Evolutionary conservation across 345 rosid species (phyloP).

Genomic region (Eucalyptus coolabah): DNA sequence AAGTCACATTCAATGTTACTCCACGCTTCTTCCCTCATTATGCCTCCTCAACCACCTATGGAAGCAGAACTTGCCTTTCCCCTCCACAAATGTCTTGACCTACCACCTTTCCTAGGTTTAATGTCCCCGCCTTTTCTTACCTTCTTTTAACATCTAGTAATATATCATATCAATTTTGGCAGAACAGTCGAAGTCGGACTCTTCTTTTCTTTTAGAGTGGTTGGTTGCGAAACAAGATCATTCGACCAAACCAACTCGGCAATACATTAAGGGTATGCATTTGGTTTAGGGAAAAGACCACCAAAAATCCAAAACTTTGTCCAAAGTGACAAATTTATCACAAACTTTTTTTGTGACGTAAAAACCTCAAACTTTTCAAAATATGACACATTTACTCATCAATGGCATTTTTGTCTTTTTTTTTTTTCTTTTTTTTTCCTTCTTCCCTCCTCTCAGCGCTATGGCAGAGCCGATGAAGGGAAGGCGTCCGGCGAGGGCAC

Average conservation of each 20-base stretch:
- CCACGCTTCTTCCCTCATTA: too few species aligned
- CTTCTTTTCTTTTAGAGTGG: not conserved
- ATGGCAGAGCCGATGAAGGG: accelerated
- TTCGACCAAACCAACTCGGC: not conserved
- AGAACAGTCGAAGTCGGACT: not conserved
- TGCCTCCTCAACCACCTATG: not conserved
- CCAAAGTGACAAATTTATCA: too few species aligned
- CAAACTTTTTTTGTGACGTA: too few species aligned
- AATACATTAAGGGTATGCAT: not conserved
- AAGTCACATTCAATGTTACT: not conserved
- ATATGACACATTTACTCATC: accelerated
- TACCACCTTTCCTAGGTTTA: not conserved
- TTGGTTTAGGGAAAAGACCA: not conserved
- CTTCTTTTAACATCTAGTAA: not conserved
- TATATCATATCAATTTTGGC: not conserved
- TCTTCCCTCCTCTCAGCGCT: too few species aligned
- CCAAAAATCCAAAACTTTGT: accelerated
- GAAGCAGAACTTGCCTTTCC: not conserved
- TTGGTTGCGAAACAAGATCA: not conserved
- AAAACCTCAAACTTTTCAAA: too few species aligned
- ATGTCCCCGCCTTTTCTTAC: not conserved
- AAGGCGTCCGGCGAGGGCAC: too few species aligned
- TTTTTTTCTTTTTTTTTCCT: too few species aligned
- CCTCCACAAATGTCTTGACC: not conserved
- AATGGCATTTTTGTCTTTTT: too few species aligned